phyloP scores from a whole-genome alignment of 495 filamentous ascomycete genomes.

The Beverwykella pulmonaria region DNA sequence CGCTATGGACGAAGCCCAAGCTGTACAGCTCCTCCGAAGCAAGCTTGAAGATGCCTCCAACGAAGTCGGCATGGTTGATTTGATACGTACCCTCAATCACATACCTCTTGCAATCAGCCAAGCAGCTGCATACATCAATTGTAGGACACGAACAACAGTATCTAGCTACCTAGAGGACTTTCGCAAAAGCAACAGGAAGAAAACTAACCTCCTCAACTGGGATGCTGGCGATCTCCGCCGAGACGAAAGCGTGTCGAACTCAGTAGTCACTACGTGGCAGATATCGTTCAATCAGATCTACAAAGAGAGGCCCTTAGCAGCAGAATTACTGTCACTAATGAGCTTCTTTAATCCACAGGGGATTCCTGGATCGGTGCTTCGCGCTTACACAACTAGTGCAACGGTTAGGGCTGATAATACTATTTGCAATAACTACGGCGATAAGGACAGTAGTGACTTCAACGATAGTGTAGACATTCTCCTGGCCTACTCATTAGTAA shows the following conservation, averaged over 20 bases:
- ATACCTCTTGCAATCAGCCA: no score
- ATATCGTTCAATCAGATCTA: no score
- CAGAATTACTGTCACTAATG: no score
- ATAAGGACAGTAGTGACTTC: slow-evolving; percentile 25
- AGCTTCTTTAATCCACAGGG: slow-evolving; percentile 34
- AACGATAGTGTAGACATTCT: slow-evolving; percentile 33
- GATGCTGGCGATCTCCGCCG: slow-evolving; percentile 42
- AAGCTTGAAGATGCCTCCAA: not conserved
- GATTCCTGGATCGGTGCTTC: slow-evolving; percentile 37
- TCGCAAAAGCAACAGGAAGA: slow-evolving; percentile 41
- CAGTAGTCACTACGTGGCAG: no score
- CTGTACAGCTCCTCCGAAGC: not conserved
- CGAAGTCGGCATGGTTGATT: not conserved
- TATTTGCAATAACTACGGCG: not conserved
- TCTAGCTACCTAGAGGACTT: slow-evolving; percentile 47
- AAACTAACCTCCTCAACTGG: slow-evolving; percentile 39
- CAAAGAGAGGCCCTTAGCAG: no score
- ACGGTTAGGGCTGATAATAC: no score
- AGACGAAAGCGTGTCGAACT: slow-evolving; percentile 38
- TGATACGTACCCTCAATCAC: not conserved
- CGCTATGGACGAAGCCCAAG: slow-evolving; percentile 5
- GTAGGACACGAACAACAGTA: slow-evolving; percentile 3
- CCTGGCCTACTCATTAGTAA: no score
- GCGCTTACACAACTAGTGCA: slow-evolving; percentile 8
- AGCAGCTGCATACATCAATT: slow-evolving; percentile 36